Percentiles rank a stretch among this genome's conserved stretches.
phyloP scores from a whole-genome alignment of 345 rosid genomes.

The Acer yangbiense region DNA sequence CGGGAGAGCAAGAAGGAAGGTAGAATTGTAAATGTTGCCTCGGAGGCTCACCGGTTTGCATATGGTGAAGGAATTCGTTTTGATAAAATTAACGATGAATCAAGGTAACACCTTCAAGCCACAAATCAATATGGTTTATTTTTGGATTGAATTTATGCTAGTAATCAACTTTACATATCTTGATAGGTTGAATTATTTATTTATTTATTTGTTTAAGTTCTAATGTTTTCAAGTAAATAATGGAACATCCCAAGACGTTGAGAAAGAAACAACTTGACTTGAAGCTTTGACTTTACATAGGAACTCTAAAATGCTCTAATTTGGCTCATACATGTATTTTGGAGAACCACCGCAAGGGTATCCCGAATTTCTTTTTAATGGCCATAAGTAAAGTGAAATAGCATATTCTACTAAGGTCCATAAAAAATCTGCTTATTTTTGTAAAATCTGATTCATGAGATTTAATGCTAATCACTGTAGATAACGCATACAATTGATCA shows the following conservation, averaged over 20 bases:
- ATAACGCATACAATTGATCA: neutral
- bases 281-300: neutral
- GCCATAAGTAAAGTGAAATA: neutral
- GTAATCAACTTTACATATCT: neutral
- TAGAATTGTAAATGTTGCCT: slow-evolving; percentile 68
- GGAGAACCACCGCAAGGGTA: neutral
- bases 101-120: slow-evolving; percentile 41
- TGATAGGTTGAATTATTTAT: too few species aligned
- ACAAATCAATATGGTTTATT: neutral
- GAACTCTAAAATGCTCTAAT: neutral
- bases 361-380: neutral
- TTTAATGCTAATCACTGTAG: neutral
- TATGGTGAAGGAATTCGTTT: slow-evolving; percentile 67
- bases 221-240: neutral
- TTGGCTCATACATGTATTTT: neutral
- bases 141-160: neutral
- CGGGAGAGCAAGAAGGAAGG: slow-evolving; percentile 62
- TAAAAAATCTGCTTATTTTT: neutral
- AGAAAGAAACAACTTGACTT: neutral
- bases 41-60: slow-evolving; percentile 58
- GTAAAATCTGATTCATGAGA: neutral
- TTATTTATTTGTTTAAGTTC: neutral
- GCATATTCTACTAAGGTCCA: neutral
- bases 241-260: neutral
- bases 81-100: slow-evolving; percentile 58